phyloP scores from a whole-genome alignment of 169 alveolate genomes.

The Cryptosporidium sp. region DNA sequence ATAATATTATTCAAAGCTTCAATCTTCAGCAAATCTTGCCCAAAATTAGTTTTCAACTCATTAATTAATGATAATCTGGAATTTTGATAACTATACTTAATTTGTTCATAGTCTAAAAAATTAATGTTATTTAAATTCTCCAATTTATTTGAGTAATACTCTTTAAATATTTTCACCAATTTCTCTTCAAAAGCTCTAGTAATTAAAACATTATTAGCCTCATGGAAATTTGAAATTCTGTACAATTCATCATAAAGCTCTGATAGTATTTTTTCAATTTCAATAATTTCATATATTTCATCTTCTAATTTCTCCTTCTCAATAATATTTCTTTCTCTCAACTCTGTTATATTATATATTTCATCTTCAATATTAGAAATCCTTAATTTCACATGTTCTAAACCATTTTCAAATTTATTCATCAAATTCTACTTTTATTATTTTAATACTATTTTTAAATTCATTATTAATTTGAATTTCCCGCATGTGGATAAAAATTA shows the following conservation, averaged over 20 bases:
- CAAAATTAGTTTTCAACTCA: background rate
- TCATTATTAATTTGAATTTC: background rate
- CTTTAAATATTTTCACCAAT: background rate
- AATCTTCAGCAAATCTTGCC: background rate
- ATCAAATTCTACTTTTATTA: background rate
- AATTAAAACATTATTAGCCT: background rate
- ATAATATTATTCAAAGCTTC: background rate
- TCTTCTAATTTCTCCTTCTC: slow-evolving; percentile 8
- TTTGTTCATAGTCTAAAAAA: background rate
- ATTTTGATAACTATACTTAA: background rate
- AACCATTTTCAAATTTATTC: slow-evolving; percentile 41
- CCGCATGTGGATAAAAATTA: slow-evolving; percentile 5
- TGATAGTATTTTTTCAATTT: background rate
- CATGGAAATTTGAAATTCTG: slow-evolving; percentile 29
- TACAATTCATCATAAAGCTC: slow-evolving; percentile 8
- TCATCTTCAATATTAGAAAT: slow-evolving; percentile 40
- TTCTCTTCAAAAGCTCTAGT: background rate
- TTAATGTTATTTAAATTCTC: background rate
- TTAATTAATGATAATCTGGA: slow-evolving; percentile 4
- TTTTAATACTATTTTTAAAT: background rate
- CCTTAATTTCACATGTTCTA: slow-evolving; percentile 19
- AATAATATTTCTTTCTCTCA: background rate
- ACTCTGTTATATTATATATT: background rate
- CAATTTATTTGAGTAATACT: background rate
- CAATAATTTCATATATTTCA: background rate